Percentiles rank a stretch among this genome's conserved stretches.
phyloP scores from a whole-genome alignment of 305 asterid genomes.

The Solanum aculeatissimum region DNA sequence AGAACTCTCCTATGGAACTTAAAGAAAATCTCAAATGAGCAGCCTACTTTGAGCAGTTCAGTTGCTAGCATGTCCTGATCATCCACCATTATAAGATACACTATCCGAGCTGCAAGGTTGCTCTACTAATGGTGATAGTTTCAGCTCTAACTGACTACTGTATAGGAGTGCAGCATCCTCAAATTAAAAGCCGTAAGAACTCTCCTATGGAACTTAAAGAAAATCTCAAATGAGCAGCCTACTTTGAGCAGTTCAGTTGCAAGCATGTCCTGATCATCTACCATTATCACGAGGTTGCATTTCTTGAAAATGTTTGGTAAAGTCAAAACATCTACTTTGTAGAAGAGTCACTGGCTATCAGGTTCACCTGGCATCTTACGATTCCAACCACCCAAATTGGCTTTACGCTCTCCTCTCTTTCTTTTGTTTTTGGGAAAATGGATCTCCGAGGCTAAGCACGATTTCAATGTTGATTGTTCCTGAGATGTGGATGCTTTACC shows the following conservation, averaged over 20 bases:
- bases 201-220: not conserved
- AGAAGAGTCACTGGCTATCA: conserved; percentile 19
- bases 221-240: not conserved
- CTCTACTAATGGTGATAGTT: not conserved
- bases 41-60: not conserved
- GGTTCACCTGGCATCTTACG: conserved; percentile 52
- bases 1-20: not conserved
- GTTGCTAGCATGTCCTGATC: not conserved
- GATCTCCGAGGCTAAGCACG: conserved; percentile 40
- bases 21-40: not conserved
- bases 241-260: not conserved
- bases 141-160: not conserved
- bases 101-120: not conserved
- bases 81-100: too few species aligned
- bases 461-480: conserved; percentile 21
- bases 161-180: not conserved
- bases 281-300: not conserved
- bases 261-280: not conserved
- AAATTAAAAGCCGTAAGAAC: not conserved
- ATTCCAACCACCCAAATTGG: conserved; percentile 59
- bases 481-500: conserved; percentile 9
- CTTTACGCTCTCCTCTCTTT: conserved; percentile 85
- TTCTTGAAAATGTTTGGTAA: not conserved
- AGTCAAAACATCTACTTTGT: not conserved
- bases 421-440: conserved; percentile 66